Evolutionary conservation across 371 early-diverging fungal species (phyloP).

Genomic region (Choanephora cucurbitarum): DNA sequence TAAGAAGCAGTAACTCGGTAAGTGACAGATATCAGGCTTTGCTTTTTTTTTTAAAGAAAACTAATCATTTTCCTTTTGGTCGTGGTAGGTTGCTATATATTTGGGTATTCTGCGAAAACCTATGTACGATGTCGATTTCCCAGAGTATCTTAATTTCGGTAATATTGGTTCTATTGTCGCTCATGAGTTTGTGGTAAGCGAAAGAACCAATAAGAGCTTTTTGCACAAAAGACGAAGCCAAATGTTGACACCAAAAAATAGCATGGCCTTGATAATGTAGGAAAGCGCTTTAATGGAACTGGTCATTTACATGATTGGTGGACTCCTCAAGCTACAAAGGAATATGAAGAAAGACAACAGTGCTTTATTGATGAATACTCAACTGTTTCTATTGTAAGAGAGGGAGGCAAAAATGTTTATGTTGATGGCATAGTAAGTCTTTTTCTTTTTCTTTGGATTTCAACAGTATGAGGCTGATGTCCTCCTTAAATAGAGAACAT

Average conservation of each 20-base stretch:
- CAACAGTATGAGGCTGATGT: too few species aligned
- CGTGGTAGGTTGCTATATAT: slow-evolving; percentile 56
- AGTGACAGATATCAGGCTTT: not conserved
- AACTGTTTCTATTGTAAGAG: slow-evolving; percentile 37
- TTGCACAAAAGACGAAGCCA: not conserved
- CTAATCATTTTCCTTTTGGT: too few species aligned
- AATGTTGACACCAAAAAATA: slow-evolving; percentile 1
- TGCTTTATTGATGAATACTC: slow-evolving; percentile 71
- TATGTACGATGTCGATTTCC: slow-evolving; percentile 37
- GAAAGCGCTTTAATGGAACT: slow-evolving; percentile 50
- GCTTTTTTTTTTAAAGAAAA: too few species aligned
- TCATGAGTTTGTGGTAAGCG: slow-evolving; percentile 59
- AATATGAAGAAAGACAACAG: slow-evolving; percentile 50
- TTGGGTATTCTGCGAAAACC: slow-evolving; percentile 55
- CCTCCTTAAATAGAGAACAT: slow-evolving; percentile 51
- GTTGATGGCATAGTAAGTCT: slow-evolving; percentile 51
- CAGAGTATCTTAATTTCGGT: slow-evolving; percentile 60
- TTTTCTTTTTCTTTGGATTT: too few species aligned
- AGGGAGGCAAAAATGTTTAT: slow-evolving; percentile 20
- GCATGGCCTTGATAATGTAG: slow-evolving; percentile 50
- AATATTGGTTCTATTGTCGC: slow-evolving; percentile 55
- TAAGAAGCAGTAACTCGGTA: slow-evolving; percentile 33
- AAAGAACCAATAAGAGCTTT: too few species aligned
- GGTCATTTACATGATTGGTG: slow-evolving; percentile 60
- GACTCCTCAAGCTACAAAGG: slow-evolving; percentile 45